Base-by-base conservation (phyloP, 2,329 filamentous ascomycete genomes). In the Calonectria hongkongensis region DNA sequence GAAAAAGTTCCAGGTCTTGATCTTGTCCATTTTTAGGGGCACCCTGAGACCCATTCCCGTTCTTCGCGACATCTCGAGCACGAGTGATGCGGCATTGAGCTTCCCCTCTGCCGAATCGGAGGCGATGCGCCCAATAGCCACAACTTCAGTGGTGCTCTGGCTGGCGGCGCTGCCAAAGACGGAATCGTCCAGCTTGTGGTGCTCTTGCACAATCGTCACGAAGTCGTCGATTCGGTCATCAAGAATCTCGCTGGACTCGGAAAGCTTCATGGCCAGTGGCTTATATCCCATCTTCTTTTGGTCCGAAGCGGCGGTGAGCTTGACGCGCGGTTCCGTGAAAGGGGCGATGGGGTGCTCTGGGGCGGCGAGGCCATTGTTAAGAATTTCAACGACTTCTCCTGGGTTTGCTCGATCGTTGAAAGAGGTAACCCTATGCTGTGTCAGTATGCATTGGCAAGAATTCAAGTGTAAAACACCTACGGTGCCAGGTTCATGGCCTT, bases 141-240 rank as follows among this genome's bases (percentile, higher is more conserved):
- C 91, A 43, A 98, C 92, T 80, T 98, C 95, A 27, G 91, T 93
- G 2, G 95, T 97, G 76, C 94, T 94, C 83, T 97, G 94, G 67
- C 90, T 92, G 27, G 95, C 94, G 15, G 97, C 95, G 82, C 94
- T 98, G 60, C 96, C 96, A 82, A 99, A 97, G 0, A 91, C 93
- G 21, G 91, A 90, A 72, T 97, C 93, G 21, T 97, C 94, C 7
- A 98, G 87, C 16, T 90, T 87, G 83, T 98, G 91, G 76, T 95
- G 88, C 69, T 93, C 90, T 84, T 94, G 92, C 6, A 98, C 88
- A 2, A 95, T 84, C n/a, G 87, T 86, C 72, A 92, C 89, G 80
- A 98, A 98, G 74, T 96, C 95, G 79, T 98, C 95, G 86, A 99
- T 98, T 78, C 95, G 90, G 84, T 98, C 96, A 84, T 99, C 97